Evolutionary conservation across 805 yeast species (phyloP).

Genomic region (Teunomyces atbi): DNA sequence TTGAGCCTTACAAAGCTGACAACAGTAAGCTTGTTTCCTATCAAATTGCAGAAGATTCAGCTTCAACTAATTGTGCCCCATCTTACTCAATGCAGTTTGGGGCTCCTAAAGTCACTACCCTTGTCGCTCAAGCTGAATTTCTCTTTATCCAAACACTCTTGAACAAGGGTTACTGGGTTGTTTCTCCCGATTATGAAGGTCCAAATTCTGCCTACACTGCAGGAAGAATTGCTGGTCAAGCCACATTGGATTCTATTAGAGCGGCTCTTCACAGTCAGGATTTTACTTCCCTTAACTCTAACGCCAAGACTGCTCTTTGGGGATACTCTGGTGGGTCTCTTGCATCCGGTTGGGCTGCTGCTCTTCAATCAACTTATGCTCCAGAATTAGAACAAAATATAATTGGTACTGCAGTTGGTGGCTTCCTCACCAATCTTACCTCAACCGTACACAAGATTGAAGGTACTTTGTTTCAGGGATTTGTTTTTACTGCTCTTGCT

Average conservation of each 20-base stretch:
- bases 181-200: constrained; percentile 22
- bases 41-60: constrained; percentile 21
- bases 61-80: constrained; percentile 19
- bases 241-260: constrained; percentile 18
- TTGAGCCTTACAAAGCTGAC: constrained; percentile 23
- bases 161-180: constrained; percentile 19
- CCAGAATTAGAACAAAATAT: constrained; percentile 15
- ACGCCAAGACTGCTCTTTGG: constrained; percentile 17
- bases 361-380: constrained; percentile 22
- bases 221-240: constrained; percentile 19
- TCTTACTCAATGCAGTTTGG: constrained; percentile 14
- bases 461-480: constrained; percentile 26
- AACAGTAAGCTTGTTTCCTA: constrained; percentile 18
- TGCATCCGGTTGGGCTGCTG: constrained; percentile 24
- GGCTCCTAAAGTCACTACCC: constrained; percentile 8
- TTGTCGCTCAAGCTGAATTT: constrained; percentile 15
- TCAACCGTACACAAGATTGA: constrained; percentile 22
- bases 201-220: constrained; percentile 18
- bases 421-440: constrained; percentile 32
- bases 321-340: constrained; percentile 28
- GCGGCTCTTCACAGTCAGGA: constrained; percentile 13
- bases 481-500: constrained; percentile 25
- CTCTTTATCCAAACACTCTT: constrained; percentile 13
- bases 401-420: constrained; percentile 37
- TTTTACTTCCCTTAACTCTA: constrained; percentile 12